Percentiles rank a stretch among this genome's conserved stretches.
These are phyloP conservation scores for Penicillium verrucosum DNA, from an alignment of 2,329 filamentous ascomycete species.

Conservation along the genomic window DNA sequence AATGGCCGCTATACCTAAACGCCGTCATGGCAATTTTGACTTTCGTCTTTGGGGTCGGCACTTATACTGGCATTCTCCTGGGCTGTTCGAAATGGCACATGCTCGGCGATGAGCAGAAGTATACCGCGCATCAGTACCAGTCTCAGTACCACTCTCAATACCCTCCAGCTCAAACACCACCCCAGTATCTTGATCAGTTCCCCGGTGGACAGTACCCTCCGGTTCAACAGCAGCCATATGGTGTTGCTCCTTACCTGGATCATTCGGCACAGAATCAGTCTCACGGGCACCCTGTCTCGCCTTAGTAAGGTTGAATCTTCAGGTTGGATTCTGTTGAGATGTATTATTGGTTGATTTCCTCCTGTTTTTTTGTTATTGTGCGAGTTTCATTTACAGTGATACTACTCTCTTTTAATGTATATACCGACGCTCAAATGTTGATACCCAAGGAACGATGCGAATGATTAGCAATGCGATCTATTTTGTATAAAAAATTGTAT, in stretches of 20 bases:
- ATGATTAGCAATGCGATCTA: neutral
- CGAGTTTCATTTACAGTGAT: neutral
- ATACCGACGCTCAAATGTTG: neutral
- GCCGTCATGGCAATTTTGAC: constrained; percentile 5
- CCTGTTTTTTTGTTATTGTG: neutral
- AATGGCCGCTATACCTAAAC: constrained; percentile 11
- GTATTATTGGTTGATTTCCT: neutral
- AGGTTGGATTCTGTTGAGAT: neutral
- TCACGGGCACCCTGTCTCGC: neutral
- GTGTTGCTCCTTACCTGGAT: neutral
- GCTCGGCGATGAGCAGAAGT: constrained; percentile 3
- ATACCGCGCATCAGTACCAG: neutral
- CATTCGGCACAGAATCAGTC: neutral
- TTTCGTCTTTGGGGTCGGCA: constrained; percentile 22
- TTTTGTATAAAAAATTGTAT: neutral
- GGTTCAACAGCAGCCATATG: neutral
- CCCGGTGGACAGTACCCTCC: neutral
- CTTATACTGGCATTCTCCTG: constrained; percentile 19
- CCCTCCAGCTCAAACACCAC: neutral
- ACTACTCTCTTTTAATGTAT: neutral
- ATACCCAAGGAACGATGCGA: neutral
- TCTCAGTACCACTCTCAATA: neutral
- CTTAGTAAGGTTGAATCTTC: neutral
- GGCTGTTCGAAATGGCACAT: constrained; percentile 21
- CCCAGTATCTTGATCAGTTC: neutral